These are phyloP conservation scores for Elaeis oleifera DNA, from an alignment of 202 grass and related monocot species.

Conservation along the genomic window DNA sequence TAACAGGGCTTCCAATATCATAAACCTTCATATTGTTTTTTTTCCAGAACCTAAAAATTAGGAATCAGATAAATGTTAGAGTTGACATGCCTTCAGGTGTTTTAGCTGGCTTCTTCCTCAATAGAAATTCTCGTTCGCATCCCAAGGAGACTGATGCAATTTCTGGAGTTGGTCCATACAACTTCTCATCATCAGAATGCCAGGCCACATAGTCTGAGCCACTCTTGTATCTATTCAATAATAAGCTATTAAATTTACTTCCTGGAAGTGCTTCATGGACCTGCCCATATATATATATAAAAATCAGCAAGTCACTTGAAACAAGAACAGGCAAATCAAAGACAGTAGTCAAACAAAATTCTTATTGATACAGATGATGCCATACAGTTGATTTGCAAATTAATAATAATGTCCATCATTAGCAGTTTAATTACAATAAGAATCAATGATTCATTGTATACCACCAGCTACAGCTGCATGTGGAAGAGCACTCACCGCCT, in stretches of 20 bases:
- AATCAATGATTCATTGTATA: too few species aligned
- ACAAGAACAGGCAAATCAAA: background rate
- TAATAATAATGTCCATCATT: too few species aligned
- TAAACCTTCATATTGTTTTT: background rate
- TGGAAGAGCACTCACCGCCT: conserved; percentile 29
- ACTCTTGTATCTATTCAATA: conserved; percentile 77
- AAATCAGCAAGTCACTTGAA: background rate
- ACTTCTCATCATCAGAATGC: conserved; percentile 78
- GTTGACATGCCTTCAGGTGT: conserved; percentile 29
- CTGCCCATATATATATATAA: conserved; percentile 28
- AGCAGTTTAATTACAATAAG: too few species aligned
- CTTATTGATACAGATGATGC: too few species aligned
- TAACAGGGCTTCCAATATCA: background rate
- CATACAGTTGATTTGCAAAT: too few species aligned
- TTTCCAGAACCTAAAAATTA: background rate
- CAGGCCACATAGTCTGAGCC: conserved; percentile 86
- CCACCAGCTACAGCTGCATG: background rate
- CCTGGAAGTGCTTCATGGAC: conserved; percentile 61
- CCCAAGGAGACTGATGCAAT: conserved; percentile 76
- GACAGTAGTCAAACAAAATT: too few species aligned
- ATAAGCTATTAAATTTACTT: conserved; percentile 77
- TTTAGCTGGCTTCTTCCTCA: conserved; percentile 58
- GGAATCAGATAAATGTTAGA: background rate
- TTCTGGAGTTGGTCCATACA: conserved; percentile 71
- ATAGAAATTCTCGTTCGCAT: conserved; percentile 65